A percentile compares a stretch with the other conserved stretches of the same genome.
phyloP scores from a whole-genome alignment of 768 basidiomycete species.

The Royoungia palumana region DNA sequence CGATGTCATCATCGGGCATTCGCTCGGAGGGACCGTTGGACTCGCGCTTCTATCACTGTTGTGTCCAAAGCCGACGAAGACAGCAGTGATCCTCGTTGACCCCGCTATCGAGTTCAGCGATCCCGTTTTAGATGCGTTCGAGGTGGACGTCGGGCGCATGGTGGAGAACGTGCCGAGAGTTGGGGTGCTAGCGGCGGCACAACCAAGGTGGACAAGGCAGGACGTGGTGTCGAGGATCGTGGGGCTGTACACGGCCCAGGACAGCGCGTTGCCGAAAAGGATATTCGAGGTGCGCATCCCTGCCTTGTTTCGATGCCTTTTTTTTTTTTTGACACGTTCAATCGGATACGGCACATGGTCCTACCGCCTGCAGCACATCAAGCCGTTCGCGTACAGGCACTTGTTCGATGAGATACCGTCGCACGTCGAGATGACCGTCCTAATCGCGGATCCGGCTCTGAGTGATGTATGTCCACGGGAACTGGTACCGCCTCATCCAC shows the following conservation, averaged over 20 bases:
- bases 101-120: conserved; percentile 6
- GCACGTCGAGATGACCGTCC: conserved; percentile 14
- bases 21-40: conserved; percentile 8
- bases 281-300: conserved; percentile 5
- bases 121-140: background rate
- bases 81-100: conserved; percentile 13
- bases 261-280: background rate
- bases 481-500: conserved; percentile 1
- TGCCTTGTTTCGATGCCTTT: no score
- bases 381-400: conserved; percentile 12
- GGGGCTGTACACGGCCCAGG: conserved; percentile 6
- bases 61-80: background rate
- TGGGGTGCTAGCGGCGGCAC: conserved; percentile 2
- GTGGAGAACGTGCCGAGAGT: conserved; percentile 3
- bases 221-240: conserved; percentile 13
- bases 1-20: conserved; percentile 19
- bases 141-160: background rate
- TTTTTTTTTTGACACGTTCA: no score
- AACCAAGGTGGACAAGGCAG: conserved; percentile 16
- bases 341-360: no score
- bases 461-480: conserved; percentile 5
- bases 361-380: conserved; percentile 4
- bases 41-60: conserved; percentile 12
- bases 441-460: conserved; percentile 11
- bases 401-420: conserved; percentile 7